phyloP scores from a whole-genome alignment of 2,329 filamentous ascomycete genomes.

The Hypoxylon sp. region DNA sequence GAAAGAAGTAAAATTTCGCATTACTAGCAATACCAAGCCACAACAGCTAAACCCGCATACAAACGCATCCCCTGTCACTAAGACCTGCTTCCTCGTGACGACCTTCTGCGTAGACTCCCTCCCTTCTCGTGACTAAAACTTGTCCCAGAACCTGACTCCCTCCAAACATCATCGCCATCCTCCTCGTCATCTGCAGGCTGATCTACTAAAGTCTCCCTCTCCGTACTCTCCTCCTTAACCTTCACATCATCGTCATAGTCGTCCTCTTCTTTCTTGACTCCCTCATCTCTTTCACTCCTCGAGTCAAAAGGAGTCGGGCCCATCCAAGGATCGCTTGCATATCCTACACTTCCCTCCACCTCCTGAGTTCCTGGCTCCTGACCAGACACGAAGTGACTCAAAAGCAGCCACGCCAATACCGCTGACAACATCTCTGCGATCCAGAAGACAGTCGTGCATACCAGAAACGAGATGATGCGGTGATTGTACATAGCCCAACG shows the following conservation, averaged over 20 bases:
- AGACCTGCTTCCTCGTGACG: constrained; percentile 41
- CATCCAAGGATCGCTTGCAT: constrained; percentile 10
- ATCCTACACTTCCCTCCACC: background rate
- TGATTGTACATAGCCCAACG: constrained; percentile 91
- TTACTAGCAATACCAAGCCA: constrained; percentile 1
- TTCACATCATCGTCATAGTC: constrained; percentile 38
- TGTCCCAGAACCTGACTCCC: constrained; percentile 38
- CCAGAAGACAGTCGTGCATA: constrained; percentile 83
- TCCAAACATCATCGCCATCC: constrained; percentile 45
- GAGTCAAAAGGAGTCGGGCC: constrained; percentile 8
- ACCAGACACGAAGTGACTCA: constrained; percentile 57
- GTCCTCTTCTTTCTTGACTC: constrained; percentile 35
- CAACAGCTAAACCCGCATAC: background rate
- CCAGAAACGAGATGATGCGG: constrained; percentile 75
- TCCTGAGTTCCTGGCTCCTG: constrained; percentile 2
- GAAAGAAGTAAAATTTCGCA: constrained; percentile 1
- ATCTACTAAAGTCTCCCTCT: constrained; percentile 37
- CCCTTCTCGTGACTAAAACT: constrained; percentile 41
- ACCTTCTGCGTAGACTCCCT: constrained; percentile 42
- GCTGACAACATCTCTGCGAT: constrained; percentile 77
- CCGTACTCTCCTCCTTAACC: constrained; percentile 45
- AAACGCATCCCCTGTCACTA: constrained; percentile 18
- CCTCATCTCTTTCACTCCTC: constrained; percentile 16
- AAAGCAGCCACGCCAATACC: constrained; percentile 71
- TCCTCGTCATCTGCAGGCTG: constrained; percentile 49